Conservation (phyloP, 129 eudicot species). For the Oenanthe sinensis region DNA sequence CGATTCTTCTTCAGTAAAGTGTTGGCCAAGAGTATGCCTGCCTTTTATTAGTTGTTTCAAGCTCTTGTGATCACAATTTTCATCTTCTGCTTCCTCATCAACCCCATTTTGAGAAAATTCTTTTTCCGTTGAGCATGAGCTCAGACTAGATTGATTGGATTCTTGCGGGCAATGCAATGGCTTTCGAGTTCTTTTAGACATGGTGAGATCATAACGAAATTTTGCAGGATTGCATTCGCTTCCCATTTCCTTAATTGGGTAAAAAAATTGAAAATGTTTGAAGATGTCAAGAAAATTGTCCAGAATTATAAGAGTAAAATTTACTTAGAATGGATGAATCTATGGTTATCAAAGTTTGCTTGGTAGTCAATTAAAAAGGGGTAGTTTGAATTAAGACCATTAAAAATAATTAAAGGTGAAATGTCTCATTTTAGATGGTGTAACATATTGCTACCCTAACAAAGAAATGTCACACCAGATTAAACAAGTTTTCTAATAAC, state of each 20-base stretch:
- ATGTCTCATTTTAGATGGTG: constrained; percentile 30
- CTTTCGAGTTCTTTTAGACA: constrained; percentile 65
- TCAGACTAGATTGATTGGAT: background rate
- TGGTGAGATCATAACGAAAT: constrained; percentile 46
- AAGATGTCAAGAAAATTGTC: background rate
- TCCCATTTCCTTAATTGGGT: constrained; percentile 36
- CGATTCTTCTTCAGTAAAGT: constrained; percentile 40
- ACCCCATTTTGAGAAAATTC: constrained; percentile 8
- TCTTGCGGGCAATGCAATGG: constrained; percentile 13
- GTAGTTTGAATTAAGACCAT: constrained; percentile 21
- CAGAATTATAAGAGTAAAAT: background rate
- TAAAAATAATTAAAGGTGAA: constrained; percentile 19
- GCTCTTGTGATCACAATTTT: constrained; percentile 18
- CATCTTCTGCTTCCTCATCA: constrained; percentile 19
- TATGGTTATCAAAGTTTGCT: constrained; percentile 22
- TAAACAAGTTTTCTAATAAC: constrained; percentile 4
- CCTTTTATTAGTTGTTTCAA: constrained; percentile 36
- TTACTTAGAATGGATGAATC: constrained; percentile 18
- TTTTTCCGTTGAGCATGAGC: background rate
- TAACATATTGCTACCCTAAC: background rate
- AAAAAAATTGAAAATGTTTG: background rate
- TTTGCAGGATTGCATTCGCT: constrained; percentile 27
- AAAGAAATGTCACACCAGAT: constrained; percentile 5
- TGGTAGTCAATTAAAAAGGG: constrained; percentile 15
- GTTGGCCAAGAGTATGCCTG: constrained; percentile 45